These are phyloP conservation scores for Flaveria brownii DNA, from an alignment of 129 eudicot species.

Conservation along the genomic window DNA sequence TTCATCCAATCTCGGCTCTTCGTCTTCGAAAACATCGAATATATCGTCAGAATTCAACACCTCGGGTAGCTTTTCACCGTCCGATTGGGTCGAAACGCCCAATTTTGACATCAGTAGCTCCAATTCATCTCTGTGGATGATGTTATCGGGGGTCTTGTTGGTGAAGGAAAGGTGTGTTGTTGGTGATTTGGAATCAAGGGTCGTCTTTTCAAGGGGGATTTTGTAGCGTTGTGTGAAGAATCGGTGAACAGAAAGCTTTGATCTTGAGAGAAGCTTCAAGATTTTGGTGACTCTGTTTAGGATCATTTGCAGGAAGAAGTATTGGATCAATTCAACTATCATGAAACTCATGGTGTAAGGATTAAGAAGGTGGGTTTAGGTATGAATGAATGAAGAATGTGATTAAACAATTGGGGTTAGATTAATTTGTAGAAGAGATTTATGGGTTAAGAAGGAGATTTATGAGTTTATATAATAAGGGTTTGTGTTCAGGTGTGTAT, in stretches of 20 bases:
- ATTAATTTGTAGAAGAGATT: slow-evolving; percentile 8
- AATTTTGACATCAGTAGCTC: slow-evolving; percentile 42
- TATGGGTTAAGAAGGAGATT: slow-evolving; percentile 1
- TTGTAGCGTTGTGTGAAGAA: slow-evolving; percentile 16
- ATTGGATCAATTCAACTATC: slow-evolving; percentile 39
- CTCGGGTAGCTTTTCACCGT: slow-evolving; percentile 36
- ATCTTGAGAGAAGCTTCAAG: slow-evolving; percentile 29
- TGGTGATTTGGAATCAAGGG: slow-evolving; percentile 25
- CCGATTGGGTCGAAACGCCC: slow-evolving; percentile 36
- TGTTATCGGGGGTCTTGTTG: slow-evolving; percentile 6
- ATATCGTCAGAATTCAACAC: slow-evolving; percentile 44
- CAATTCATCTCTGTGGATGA: slow-evolving; percentile 35
- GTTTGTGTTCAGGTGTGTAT: slow-evolving; percentile 17
- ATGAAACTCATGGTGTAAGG: slow-evolving; percentile 29
- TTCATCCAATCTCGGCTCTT: slow-evolving; percentile 59
- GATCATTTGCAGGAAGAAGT: slow-evolving; percentile 35
- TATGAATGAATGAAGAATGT: slow-evolving; percentile 16
- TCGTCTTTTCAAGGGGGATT: slow-evolving; percentile 15
- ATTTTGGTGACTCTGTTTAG: slow-evolving; percentile 22
- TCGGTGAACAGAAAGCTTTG: slow-evolving; percentile 19
- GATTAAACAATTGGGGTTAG: not conserved
- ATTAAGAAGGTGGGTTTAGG: not conserved
- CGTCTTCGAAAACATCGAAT: slow-evolving; percentile 54
- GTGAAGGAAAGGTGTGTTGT: slow-evolving; percentile 26
- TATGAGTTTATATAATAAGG: slow-evolving; percentile 20